Conservation (phyloP, 2,329 filamentous ascomycete species). For the Trichoderma hamatum region DNA sequence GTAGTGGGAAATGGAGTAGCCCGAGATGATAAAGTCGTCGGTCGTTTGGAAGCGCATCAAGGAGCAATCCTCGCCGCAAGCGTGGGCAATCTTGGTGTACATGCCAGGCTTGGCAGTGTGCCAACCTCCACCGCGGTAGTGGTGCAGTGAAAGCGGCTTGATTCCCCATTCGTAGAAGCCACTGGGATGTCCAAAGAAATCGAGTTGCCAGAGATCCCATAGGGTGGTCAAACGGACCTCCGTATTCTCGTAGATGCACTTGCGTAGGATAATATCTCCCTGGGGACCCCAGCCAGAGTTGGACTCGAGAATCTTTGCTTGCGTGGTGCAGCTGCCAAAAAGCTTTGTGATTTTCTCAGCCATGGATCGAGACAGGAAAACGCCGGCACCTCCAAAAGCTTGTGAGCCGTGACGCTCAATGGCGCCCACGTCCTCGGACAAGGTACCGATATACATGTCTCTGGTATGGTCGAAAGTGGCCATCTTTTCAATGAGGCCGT, state of each 20-base stretch:
- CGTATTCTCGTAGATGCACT: conserved; percentile 67
- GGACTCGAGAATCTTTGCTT: conserved; percentile 56
- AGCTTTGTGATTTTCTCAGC: conserved; percentile 50
- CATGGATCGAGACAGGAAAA: conserved; percentile 61
- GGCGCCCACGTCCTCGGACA: conserved; percentile 64
- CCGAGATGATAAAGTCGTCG: conserved; percentile 59
- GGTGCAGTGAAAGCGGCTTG: conserved; percentile 63
- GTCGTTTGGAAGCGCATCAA: conserved; percentile 60
- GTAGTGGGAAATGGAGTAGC: conserved; percentile 63
- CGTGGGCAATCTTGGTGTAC: conserved; percentile 59
- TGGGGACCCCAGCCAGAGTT: conserved; percentile 62
- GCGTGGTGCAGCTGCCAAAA: conserved; percentile 50
- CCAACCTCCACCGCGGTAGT: conserved; percentile 65
- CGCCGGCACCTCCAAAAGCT: conserved; percentile 65
- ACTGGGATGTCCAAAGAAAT: conserved; percentile 61
- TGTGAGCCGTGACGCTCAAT: conserved; percentile 64
- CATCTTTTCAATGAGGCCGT: conserved; percentile 55
- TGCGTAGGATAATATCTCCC: conserved; percentile 63
- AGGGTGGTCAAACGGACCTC: conserved; percentile 60
- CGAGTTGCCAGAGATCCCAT: conserved; percentile 63
- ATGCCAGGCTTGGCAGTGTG: conserved; percentile 58
- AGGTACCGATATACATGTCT: conserved; percentile 61
- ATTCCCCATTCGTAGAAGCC: conserved; percentile 67
- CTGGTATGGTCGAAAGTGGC: conserved; percentile 54
- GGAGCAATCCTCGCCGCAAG: conserved; percentile 64